A percentile compares a stretch with the other conserved stretches of the same genome.
Evolutionary conservation across 495 filamentous ascomycete genomes (phyloP).

Genomic region (Pseudoneurospora amorphoporcata): DNA sequence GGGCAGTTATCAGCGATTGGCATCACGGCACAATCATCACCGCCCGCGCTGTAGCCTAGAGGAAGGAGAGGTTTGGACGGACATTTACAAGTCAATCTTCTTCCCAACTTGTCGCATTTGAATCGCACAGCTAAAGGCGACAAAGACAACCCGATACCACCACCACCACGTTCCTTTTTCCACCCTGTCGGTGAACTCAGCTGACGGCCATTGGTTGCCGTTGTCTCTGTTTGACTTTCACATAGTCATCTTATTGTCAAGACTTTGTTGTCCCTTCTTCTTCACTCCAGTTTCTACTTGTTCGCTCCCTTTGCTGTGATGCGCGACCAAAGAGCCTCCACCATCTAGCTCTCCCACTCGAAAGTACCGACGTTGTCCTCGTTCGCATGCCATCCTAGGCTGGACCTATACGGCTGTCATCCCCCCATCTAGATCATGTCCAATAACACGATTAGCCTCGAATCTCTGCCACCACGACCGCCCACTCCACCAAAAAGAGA

Average conservation of each 20-base stretch:
- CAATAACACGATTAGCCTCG: conserved; percentile 22
- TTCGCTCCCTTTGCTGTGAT: background rate
- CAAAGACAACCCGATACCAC: background rate
- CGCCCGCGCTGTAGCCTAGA: background rate
- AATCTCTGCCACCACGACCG: conserved; percentile 38
- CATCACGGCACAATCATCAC: background rate
- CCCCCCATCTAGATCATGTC: conserved; percentile 15
- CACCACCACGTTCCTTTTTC: background rate
- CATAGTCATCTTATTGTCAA: background rate
- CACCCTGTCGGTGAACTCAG: background rate
- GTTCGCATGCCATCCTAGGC: background rate
- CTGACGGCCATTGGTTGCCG: background rate
- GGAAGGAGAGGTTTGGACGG: background rate
- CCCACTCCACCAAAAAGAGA: conserved; percentile 43
- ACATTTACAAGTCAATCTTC: background rate
- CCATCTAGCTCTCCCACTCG: background rate
- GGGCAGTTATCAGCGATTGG: background rate
- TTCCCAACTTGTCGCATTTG: background rate
- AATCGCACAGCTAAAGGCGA: background rate
- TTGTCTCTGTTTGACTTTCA: background rate
- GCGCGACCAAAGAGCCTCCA: background rate
- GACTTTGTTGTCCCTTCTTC: background rate
- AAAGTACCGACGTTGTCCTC: background rate
- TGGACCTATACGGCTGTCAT: background rate
- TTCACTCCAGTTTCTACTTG: background rate